Evolutionary conservation across 2,329 filamentous ascomycete species (phyloP).

Genomic region (Colletotrichum sp.): DNA sequence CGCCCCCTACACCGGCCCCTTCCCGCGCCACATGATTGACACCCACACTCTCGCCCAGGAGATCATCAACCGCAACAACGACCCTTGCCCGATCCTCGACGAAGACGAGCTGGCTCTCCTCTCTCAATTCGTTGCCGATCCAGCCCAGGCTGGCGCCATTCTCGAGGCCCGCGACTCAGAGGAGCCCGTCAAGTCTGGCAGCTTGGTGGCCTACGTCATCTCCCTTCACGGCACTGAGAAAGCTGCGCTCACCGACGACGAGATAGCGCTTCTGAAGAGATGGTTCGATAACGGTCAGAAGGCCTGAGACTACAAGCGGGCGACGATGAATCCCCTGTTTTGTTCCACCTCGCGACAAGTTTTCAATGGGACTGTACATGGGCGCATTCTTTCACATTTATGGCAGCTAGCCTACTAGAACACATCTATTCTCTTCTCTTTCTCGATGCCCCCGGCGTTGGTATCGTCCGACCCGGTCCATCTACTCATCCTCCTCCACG

Average conservation of each 20-base stretch:
- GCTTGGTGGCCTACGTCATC: constrained; percentile 14
- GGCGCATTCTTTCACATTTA: not conserved
- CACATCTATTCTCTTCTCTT: not conserved
- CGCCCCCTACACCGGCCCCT: constrained; percentile 19
- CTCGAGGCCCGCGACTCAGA: not conserved
- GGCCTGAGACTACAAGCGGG: not conserved
- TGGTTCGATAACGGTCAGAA: constrained; percentile 16
- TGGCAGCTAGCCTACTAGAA: not conserved
- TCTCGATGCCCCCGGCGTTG: not conserved
- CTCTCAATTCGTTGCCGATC: constrained; percentile 3
- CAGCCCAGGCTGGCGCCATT: not conserved
- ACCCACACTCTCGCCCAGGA: constrained; percentile 22
- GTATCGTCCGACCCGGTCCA: too few relatives aligned
- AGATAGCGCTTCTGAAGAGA: constrained; percentile 7
- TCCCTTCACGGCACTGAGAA: constrained; percentile 13
- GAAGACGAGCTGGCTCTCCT: constrained; percentile 9
- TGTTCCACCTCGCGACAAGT: not conserved
- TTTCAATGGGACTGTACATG: not conserved
- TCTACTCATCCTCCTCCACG: too few relatives aligned
- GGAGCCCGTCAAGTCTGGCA: not conserved
- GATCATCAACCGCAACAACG: constrained; percentile 22
- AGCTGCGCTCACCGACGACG: constrained; percentile 4
- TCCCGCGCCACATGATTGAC: constrained; percentile 13
- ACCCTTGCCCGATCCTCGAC: constrained; percentile 13
- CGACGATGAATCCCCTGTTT: not conserved